Conservation (phyloP, 208 protist genomes). For the Crithidia thermophila region DNA sequence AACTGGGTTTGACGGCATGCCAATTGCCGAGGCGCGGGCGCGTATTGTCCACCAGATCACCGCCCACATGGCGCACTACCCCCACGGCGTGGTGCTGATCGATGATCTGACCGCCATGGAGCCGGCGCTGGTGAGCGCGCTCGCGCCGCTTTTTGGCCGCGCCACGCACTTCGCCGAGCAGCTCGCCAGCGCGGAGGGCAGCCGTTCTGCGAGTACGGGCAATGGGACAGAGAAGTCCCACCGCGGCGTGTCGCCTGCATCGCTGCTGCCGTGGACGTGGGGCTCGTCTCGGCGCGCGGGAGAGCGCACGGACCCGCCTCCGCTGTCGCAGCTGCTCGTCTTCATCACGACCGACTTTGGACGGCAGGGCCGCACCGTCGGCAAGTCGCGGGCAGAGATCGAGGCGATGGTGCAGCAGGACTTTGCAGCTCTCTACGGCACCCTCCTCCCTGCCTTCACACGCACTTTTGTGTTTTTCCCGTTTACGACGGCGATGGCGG, state of each 20-base stretch:
- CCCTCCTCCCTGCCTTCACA: constrained; percentile 62
- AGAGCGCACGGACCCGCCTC: constrained; percentile 10
- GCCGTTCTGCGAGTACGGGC: background rate
- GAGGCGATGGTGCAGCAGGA: constrained; percentile 66
- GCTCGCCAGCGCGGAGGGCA: constrained; percentile 15
- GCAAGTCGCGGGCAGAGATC: constrained; percentile 58
- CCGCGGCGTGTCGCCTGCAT: background rate
- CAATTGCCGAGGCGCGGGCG: constrained; percentile 25
- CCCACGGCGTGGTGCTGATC: constrained; percentile 79
- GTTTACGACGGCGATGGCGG: constrained; percentile 47
- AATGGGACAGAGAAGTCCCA: background rate
- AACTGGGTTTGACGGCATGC: constrained; percentile 56
- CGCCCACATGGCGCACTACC: constrained; percentile 50
- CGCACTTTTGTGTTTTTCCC: constrained; percentile 65
- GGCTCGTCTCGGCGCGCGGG: background rate
- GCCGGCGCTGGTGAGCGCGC: constrained; percentile 43
- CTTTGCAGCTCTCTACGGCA: constrained; percentile 69
- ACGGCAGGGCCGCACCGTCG: constrained; percentile 73
- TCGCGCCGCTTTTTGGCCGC: constrained; percentile 77
- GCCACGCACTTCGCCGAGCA: constrained; percentile 70
- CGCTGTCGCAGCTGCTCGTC: constrained; percentile 62
- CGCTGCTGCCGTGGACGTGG: constrained; percentile 11
- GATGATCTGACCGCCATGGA: constrained; percentile 77
- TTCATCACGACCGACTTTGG: constrained; percentile 87
- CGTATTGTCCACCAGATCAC: constrained; percentile 55